phyloP scores from a whole-genome alignment of 495 filamentous ascomycete species.

The Neurospora sublineolata region DNA sequence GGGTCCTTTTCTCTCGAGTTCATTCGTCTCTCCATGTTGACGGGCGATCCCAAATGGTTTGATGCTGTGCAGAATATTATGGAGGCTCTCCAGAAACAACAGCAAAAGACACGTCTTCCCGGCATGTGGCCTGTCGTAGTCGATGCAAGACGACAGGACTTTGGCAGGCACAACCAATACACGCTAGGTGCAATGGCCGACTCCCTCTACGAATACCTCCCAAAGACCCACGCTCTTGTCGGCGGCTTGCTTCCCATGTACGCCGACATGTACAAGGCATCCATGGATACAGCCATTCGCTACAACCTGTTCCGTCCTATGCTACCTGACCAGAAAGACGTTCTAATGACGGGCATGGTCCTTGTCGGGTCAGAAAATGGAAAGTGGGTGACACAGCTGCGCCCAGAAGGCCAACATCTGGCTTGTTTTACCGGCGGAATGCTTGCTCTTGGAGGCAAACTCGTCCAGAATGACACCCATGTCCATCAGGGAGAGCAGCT shows the following conservation, averaged over 20 bases:
- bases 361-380: slow-evolving; percentile 54
- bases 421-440: slow-evolving; percentile 74
- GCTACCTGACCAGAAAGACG: slow-evolving; percentile 37
- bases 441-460: slow-evolving; percentile 65
- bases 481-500: slow-evolving; percentile 60
- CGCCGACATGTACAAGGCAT: slow-evolving; percentile 58
- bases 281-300: slow-evolving; percentile 52
- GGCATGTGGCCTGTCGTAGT: slow-evolving; percentile 42
- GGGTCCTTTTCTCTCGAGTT: slow-evolving; percentile 77
- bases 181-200: slow-evolving; percentile 67
- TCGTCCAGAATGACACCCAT: slow-evolving; percentile 54
- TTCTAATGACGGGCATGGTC: slow-evolving; percentile 44
- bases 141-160: slow-evolving; percentile 19
- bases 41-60: slow-evolving; percentile 70
- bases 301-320: slow-evolving; percentile 56
- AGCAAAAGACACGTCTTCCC: slow-evolving; percentile 53
- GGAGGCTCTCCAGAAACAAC: slow-evolving; percentile 55
- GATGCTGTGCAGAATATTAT: slow-evolving; percentile 77
- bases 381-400: slow-evolving; percentile 41
- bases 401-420: slow-evolving; percentile 27
- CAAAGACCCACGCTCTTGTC: slow-evolving; percentile 57
- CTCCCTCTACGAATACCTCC: slow-evolving; percentile 75
- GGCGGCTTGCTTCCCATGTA: slow-evolving; percentile 67
- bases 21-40: slow-evolving; percentile 72
- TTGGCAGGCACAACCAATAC: slow-evolving; percentile 35